Conservation (phyloP, 2,329 filamentous ascomycete genomes). For the Alternaria brassicae region DNA sequence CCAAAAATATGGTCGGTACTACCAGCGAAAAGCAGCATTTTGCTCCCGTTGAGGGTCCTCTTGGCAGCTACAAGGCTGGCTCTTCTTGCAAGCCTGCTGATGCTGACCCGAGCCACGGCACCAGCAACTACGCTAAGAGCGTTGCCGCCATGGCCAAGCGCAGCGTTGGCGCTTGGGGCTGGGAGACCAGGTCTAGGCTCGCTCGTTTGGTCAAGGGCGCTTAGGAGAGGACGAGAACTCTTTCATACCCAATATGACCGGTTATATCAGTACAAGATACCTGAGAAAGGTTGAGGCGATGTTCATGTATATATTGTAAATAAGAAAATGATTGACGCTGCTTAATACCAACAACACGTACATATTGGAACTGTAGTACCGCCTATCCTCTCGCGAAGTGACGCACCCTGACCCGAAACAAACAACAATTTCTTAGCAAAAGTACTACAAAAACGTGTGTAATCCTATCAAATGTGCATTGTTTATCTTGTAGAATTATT, state of each 20-base stretch:
- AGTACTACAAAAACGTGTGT: too few relatives aligned
- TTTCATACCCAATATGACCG: neutral
- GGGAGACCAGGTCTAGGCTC: constrained; percentile 26
- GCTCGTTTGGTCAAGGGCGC: constrained; percentile 10
- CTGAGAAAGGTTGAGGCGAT: neutral
- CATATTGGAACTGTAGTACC: neutral
- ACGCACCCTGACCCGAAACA: too few relatives aligned
- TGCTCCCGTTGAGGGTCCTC: constrained; percentile 44
- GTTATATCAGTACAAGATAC: neutral
- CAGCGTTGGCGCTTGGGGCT: constrained; percentile 22
- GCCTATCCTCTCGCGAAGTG: too few relatives aligned
- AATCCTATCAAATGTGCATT: too few relatives aligned
- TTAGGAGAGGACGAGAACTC: neutral
- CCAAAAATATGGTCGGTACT: constrained; percentile 53
- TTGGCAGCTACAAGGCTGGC: constrained; percentile 42
- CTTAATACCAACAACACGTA: neutral
- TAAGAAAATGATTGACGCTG: neutral
- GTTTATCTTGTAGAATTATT: too few relatives aligned
- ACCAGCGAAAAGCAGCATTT: constrained; percentile 49
- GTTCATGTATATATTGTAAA: constrained; percentile 18
- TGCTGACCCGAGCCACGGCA: constrained; percentile 53
- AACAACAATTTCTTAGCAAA: too few relatives aligned
- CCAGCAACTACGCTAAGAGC: constrained; percentile 52
- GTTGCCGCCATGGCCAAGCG: constrained; percentile 36
- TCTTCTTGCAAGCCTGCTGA: constrained; percentile 50